Conservation (phyloP, 768 basidiomycete genomes). For the Pisolithus microcarpus region DNA sequence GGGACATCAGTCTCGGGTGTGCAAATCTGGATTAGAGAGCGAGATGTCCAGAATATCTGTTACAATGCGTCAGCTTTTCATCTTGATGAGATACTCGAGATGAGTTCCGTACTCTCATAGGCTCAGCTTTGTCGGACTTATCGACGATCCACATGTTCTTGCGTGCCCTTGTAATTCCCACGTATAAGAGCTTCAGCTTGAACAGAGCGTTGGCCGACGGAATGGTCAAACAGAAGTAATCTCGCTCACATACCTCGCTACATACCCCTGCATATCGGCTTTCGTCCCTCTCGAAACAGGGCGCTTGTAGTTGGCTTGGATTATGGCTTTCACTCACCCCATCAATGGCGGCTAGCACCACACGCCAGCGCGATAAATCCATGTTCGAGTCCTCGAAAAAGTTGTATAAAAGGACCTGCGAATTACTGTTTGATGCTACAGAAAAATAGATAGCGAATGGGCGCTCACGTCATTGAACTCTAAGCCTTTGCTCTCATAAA, state of each 20-base stretch:
- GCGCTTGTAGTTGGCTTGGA: conserved; percentile 24
- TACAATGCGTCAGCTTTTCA: neutral
- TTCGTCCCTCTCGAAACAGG: conserved; percentile 42
- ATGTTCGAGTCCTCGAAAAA: conserved; percentile 63
- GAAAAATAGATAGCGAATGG: neutral
- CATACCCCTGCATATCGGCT: conserved; percentile 50
- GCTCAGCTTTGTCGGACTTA: conserved; percentile 45
- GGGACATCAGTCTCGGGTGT: conserved; percentile 31
- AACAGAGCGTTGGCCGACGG: neutral
- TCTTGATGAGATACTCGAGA: neutral
- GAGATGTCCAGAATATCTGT: conserved; percentile 47
- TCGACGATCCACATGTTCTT: conserved; percentile 69
- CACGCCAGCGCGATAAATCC: conserved; percentile 49
- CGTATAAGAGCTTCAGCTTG: conserved; percentile 65
- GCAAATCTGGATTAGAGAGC: conserved; percentile 40
- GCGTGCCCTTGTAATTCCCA: conserved; percentile 62
- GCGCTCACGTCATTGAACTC: conserved; percentile 5
- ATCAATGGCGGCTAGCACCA: conserved; percentile 33
- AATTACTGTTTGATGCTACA: neutral
- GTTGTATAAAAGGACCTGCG: conserved; percentile 66
- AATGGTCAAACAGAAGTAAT: neutral
- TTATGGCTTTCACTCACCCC: too few species aligned
- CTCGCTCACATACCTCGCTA: conserved; percentile 39
- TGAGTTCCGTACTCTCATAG: conserved; percentile 42
- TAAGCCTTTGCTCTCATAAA: conserved; percentile 9